These are phyloP conservation scores for Chalara sp. DNA, from an alignment of 2,329 filamentous ascomycete species.

Conservation along the genomic window DNA sequence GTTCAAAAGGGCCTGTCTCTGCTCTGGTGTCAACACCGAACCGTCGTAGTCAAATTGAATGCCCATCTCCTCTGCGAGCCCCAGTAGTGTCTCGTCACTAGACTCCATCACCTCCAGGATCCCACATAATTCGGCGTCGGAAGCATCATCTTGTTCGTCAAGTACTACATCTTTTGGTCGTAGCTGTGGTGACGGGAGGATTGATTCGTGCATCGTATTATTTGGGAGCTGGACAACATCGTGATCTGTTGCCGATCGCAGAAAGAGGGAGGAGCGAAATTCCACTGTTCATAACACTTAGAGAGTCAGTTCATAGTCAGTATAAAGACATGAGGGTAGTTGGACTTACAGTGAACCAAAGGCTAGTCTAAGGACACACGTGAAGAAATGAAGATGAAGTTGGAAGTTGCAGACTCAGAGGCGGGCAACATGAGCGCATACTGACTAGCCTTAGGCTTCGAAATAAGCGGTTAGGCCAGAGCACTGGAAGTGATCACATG, in stretches of 20 bases:
- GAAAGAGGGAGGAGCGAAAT: not conserved
- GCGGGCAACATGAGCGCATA: too few species aligned
- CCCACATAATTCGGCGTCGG: not conserved
- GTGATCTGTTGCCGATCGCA: not conserved
- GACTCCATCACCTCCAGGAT: not conserved
- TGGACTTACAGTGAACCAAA: too few species aligned
- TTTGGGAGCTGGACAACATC: not conserved
- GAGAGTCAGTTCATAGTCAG: too few species aligned
- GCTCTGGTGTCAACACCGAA: slow-evolving; percentile 7
- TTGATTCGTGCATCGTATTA: slow-evolving; percentile 1
- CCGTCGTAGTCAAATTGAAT: slow-evolving; percentile 7
- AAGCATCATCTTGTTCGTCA: not conserved
- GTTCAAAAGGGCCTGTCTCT: slow-evolving; percentile 7
- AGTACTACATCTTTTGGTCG: not conserved
- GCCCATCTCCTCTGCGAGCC: slow-evolving; percentile 3
- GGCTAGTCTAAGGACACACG: too few species aligned
- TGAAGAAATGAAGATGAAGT: too few species aligned
- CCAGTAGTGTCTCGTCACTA: slow-evolving; percentile 2
- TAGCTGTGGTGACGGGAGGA: not conserved
- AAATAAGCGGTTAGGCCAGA: too few species aligned
- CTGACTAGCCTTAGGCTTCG: too few species aligned
- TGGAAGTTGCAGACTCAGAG: too few species aligned
- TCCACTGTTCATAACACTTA: not conserved
- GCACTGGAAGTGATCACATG: too few species aligned
- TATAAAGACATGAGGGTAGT: too few species aligned